Conservation (phyloP, 106 monocot genomes). For the Apostasia ramifera region DNA sequence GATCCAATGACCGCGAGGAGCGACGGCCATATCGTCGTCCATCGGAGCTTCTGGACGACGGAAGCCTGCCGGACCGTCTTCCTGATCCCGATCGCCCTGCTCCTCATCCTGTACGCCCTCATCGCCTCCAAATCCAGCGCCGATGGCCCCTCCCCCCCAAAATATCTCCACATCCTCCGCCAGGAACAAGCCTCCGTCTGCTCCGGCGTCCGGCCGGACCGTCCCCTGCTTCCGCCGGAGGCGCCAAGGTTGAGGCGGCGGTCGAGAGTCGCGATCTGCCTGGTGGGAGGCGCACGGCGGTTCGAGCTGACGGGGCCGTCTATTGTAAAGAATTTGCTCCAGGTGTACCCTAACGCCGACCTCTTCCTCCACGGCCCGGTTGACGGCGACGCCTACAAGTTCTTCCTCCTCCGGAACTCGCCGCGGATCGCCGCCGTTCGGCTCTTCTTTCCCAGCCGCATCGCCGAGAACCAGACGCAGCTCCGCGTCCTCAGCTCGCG, state of each 20-base stretch:
- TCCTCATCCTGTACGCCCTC: slow-evolving; percentile 9
- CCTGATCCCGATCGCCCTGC: neutral
- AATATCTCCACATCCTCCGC: neutral
- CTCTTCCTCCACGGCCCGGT: slow-evolving; percentile 81
- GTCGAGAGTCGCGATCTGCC: slow-evolving; percentile 61
- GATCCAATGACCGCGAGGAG: too few species aligned
- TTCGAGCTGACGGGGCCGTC: slow-evolving; percentile 96
- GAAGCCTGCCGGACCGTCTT: neutral
- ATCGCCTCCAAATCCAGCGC: neutral
- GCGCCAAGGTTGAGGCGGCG: neutral
- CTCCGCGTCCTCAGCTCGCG: slow-evolving; percentile 44
- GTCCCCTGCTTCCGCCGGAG: neutral
- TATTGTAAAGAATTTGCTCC: slow-evolving; percentile 57
- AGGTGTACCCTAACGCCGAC: slow-evolving; percentile 46
- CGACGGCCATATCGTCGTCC: too few species aligned
- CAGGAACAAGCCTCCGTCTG: neutral
- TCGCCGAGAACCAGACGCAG: slow-evolving; percentile 30
- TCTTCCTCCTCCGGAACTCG: slow-evolving; percentile 39
- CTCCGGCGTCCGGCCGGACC: neutral
- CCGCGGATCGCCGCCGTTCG: slow-evolving; percentile 62
- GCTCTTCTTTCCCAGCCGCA: slow-evolving; percentile 33
- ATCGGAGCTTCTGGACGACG: too few species aligned
- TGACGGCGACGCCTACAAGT: slow-evolving; percentile 76
- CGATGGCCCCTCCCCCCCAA: neutral
- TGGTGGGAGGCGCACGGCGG: slow-evolving; percentile 84